A percentile compares a stretch with the other conserved stretches of the same genome.
phyloP scores from a whole-genome alignment of 306 rosid species.

The Cucumis sativus region DNA sequence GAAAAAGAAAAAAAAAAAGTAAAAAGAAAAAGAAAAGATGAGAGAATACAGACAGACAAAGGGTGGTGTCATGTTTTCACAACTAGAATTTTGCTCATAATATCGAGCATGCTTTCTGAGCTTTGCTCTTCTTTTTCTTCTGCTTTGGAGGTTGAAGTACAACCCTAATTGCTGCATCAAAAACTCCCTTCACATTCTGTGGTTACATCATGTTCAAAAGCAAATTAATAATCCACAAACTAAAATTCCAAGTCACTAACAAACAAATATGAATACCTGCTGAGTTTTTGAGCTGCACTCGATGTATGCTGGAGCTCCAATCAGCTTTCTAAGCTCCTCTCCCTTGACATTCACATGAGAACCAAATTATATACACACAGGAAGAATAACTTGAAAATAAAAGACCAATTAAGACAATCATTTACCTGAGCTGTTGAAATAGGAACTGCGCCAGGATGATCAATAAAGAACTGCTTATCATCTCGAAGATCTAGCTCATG shows the following conservation, averaged over 20 bases:
- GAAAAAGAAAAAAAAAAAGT: slow-evolving; percentile 8
- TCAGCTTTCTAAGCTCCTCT: slow-evolving; percentile 92
- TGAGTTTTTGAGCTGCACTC: slow-evolving; percentile 98
- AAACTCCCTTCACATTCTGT: slow-evolving; percentile 91
- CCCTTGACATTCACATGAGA: slow-evolving; percentile 40
- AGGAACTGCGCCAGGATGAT: slow-evolving; percentile 97
- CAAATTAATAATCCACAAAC: neutral
- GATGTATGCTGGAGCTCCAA: slow-evolving; percentile 82
- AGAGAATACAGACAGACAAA: slow-evolving; percentile 26
- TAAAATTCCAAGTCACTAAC: neutral
- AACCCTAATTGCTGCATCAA: slow-evolving; percentile 92
- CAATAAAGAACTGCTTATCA: slow-evolving; percentile 83
- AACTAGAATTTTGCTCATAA: slow-evolving; percentile 53
- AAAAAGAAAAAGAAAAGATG: slow-evolving; percentile 14
- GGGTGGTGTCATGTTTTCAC: slow-evolving; percentile 33
- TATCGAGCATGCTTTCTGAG: slow-evolving; percentile 91
- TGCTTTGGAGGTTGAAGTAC: slow-evolving; percentile 99
- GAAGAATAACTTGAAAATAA: neutral
- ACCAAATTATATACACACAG: neutral
- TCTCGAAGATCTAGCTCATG: slow-evolving; percentile 82
- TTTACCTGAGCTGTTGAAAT: slow-evolving; percentile 74
- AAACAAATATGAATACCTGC: slow-evolving; percentile 30
- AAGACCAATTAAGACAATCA: neutral
- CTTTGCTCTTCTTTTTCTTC: slow-evolving; percentile 94
- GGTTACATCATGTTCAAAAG: slow-evolving; percentile 7